Evolutionary conservation across 2,329 filamentous ascomycete species (phyloP).

Genomic region (Neonectria sp.): DNA sequence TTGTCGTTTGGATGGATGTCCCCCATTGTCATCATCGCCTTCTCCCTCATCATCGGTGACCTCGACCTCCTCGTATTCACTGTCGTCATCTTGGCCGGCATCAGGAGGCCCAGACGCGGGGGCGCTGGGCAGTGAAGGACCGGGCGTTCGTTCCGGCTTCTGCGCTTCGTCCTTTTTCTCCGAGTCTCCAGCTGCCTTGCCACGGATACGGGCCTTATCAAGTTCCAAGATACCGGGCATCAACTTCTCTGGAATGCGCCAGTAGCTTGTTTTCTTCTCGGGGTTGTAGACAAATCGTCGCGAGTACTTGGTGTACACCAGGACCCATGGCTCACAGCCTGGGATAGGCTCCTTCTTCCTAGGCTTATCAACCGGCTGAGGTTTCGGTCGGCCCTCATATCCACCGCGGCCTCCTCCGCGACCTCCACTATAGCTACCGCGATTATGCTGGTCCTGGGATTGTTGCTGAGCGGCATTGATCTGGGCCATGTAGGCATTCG

Average conservation of each 20-base stretch:
- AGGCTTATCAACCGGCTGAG: constrained; percentile 84
- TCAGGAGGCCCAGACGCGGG: constrained; percentile 1
- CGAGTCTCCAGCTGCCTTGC: constrained; percentile 61
- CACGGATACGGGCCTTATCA: constrained; percentile 79
- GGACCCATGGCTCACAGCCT: constrained; percentile 86
- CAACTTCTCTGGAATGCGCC: constrained; percentile 92
- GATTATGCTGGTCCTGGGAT: constrained; percentile 50
- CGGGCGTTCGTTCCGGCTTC: constrained; percentile 23
- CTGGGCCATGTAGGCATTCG: constrained; percentile 74
- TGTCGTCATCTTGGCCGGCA: constrained; percentile 61
- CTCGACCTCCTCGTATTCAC: constrained; percentile 82
- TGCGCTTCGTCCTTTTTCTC: constrained; percentile 24
- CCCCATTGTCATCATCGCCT: constrained; percentile 52
- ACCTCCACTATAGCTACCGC: constrained; percentile 52
- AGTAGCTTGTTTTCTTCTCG: constrained; percentile 89
- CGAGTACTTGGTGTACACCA: constrained; percentile 94
- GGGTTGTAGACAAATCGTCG: constrained; percentile 93
- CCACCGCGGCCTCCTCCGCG: constrained; percentile 62
- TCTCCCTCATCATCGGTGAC: constrained; percentile 69
- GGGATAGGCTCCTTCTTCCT: constrained; percentile 85
- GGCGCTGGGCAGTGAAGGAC: neutral
- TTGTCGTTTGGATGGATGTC: constrained; percentile 73
- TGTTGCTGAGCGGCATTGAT: constrained; percentile 61
- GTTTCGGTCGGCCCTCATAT: constrained; percentile 72
- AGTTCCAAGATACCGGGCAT: constrained; percentile 82